Evolutionary conservation across 768 basidiomycete genomes (phyloP).

Genomic region (Calocybe cyanea): DNA sequence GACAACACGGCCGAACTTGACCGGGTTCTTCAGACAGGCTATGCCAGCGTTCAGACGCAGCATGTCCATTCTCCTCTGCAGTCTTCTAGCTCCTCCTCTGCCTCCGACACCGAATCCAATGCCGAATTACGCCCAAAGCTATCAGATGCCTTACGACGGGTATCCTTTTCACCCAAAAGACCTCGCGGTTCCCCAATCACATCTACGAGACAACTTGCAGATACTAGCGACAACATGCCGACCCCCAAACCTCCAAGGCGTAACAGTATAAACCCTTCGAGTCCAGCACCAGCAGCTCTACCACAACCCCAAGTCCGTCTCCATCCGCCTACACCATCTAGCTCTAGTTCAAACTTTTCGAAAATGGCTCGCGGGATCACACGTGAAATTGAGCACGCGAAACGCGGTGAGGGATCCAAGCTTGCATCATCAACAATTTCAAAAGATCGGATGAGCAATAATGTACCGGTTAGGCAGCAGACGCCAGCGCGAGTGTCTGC

Average conservation of each 20-base stretch:
- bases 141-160: slow-evolving; percentile 65
- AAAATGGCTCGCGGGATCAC: slow-evolving; percentile 54
- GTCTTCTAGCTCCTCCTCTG: slow-evolving; percentile 44
- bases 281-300: slow-evolving; percentile 19
- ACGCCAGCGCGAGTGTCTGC: slow-evolving; percentile 12
- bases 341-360: slow-evolving; percentile 53
- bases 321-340: slow-evolving; percentile 60
- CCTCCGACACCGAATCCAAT: slow-evolving; percentile 49
- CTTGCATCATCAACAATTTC: slow-evolving; percentile 23
- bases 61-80: slow-evolving; percentile 44
- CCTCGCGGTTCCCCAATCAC: slow-evolving; percentile 46
- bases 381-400: slow-evolving; percentile 43
- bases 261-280: slow-evolving; percentile 23
- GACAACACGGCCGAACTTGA: slow-evolving; percentile 63
- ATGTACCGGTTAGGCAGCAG: slow-evolving; percentile 26
- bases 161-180: slow-evolving; percentile 74
- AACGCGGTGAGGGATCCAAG: slow-evolving; percentile 10
- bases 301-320: slow-evolving; percentile 52
- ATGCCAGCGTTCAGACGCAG: slow-evolving; percentile 29
- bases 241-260: slow-evolving; percentile 32
- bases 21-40: slow-evolving; percentile 53
- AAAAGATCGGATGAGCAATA: slow-evolving; percentile 20
- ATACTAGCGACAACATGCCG: slow-evolving; percentile 13
- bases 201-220: slow-evolving; percentile 17
- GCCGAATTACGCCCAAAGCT: slow-evolving; percentile 56